Conservation (phyloP, 441 rosid genomes). For the Euphorbia neoarborescens region DNA sequence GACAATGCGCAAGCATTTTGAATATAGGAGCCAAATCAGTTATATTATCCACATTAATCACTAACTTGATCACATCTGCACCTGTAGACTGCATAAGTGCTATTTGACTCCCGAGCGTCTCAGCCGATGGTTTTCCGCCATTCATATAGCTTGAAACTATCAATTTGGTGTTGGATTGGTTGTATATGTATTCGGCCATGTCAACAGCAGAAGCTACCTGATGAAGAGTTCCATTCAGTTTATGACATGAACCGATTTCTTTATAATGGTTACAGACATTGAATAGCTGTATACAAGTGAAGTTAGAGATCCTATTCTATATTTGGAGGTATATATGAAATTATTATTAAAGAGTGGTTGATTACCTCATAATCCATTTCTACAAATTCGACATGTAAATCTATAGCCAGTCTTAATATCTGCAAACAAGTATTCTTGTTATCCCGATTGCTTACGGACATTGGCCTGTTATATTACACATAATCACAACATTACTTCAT, state of each 20-base stretch:
- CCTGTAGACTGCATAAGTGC: constrained; percentile 40
- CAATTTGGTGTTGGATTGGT: constrained; percentile 24
- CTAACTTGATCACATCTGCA: constrained; percentile 41
- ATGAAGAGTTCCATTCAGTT: not conserved
- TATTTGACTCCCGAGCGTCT: constrained; percentile 34
- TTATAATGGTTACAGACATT: too few relatives aligned
- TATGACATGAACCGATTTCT: not conserved
- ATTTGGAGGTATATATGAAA: too few relatives aligned
- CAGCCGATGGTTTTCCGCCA: constrained; percentile 32
- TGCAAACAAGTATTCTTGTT: constrained; percentile 22
- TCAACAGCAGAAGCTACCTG: constrained; percentile 29
- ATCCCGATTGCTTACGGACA: constrained; percentile 13
- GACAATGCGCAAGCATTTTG: constrained; percentile 36
- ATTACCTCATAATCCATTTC: constrained; percentile 41
- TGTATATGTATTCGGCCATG: constrained; percentile 25
- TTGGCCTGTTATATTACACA: constrained; percentile 17
- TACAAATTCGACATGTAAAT: constrained; percentile 34
- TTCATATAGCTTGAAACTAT: constrained; percentile 34
- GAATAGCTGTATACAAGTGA: too few relatives aligned
- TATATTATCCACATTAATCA: constrained; percentile 33
- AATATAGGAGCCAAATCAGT: constrained; percentile 36
- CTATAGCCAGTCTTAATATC: constrained; percentile 28
- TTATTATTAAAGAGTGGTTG: too few relatives aligned
- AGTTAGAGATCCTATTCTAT: too few relatives aligned
- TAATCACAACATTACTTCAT: too few relatives aligned